These are phyloP conservation scores for Daldinia loculata DNA, from an alignment of 495 filamentous ascomycete species.

Conservation along the genomic window DNA sequence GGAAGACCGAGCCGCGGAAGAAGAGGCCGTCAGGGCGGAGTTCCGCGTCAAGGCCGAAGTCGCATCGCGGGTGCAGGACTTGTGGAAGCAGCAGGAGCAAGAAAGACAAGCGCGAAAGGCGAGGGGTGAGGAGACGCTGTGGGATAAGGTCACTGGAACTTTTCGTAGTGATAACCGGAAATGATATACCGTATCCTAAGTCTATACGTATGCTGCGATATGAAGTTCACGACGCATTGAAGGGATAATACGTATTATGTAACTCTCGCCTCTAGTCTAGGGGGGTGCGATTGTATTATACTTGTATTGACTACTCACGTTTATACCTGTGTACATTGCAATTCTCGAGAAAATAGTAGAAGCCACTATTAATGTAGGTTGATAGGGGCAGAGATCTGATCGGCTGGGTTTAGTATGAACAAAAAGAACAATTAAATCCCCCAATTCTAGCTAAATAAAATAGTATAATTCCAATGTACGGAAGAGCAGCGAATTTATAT, in stretches of 20 bases:
- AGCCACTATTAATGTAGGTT: no score
- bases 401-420: no score
- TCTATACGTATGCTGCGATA: not conserved
- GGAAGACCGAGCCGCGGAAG: conserved; percentile 71
- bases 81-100: conserved; percentile 66
- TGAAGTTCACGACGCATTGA: not conserved
- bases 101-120: conserved; percentile 66
- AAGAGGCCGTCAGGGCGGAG: conserved; percentile 68
- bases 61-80: conserved; percentile 58
- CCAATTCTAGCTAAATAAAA: not conserved
- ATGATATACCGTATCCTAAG: conserved; percentile 1
- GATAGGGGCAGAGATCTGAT: no score
- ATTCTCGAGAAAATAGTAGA: not conserved
- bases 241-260: not conserved
- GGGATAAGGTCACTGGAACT: conserved; percentile 54
- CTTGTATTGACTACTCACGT: conserved; percentile 1
- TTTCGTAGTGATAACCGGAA: conserved; percentile 32
- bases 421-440: no score
- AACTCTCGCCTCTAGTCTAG: not conserved
- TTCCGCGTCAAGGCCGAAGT: conserved; percentile 66
- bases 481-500: not conserved
- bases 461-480: not conserved
- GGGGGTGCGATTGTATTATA: conserved; percentile 5
- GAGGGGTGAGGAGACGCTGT: conserved; percentile 63
- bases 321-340: no score